phyloP scores from a whole-genome alignment of 73 alveolate species.

The Stentor coeruleus region DNA sequence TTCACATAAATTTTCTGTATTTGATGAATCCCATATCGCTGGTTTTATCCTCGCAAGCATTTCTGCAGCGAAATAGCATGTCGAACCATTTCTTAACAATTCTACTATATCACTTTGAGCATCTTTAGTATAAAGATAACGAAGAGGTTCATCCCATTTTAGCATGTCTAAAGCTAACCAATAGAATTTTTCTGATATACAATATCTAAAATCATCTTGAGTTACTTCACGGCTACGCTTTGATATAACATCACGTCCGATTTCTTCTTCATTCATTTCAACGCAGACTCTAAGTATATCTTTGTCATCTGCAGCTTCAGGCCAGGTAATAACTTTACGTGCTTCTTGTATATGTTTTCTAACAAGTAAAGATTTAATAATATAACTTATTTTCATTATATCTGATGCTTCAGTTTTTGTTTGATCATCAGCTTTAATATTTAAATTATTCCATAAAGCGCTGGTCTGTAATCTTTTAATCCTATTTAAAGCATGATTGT shows the following conservation, averaged over 20 bases:
- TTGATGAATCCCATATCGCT: neutral
- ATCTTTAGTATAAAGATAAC: neutral
- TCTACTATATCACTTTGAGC: constrained; percentile 7
- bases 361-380: neutral
- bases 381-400: neutral
- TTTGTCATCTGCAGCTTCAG: constrained; percentile 26
- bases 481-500: no score
- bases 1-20: neutral
- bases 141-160: neutral
- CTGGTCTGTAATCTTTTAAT: neutral
- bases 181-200: neutral
- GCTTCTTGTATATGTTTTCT: neutral
- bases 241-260: neutral
- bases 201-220: neutral
- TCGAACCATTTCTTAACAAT: neutral
- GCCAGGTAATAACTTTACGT: constrained; percentile 27
- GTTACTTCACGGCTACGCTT: neutral
- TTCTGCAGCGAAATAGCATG: neutral
- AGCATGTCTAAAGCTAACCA: constrained; percentile 24
- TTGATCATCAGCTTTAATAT: neutral
- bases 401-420: neutral
- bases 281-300: neutral
- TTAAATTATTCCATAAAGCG: neutral
- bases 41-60: neutral
- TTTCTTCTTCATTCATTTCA: neutral